Evolutionary conservation across 2,329 filamentous ascomycete species (phyloP).

Genomic region (Camptophora hylomeconis): DNA sequence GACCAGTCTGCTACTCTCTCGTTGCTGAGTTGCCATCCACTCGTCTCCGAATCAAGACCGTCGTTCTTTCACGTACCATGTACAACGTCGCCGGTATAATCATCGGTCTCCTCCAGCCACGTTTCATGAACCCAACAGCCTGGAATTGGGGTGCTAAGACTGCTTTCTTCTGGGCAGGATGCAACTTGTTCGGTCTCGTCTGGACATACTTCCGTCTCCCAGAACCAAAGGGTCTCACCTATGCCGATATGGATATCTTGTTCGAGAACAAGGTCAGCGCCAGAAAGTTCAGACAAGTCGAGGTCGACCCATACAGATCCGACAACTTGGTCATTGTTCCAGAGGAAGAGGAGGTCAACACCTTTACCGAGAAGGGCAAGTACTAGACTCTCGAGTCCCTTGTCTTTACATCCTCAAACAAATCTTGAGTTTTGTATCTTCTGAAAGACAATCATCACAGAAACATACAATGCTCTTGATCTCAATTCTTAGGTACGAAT

Average conservation of each 20-base stretch:
- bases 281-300: conserved; percentile 24
- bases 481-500: too few species aligned
- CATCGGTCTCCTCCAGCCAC: conserved; percentile 23
- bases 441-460: too few species aligned
- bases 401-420: too few species aligned
- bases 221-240: conserved; percentile 26
- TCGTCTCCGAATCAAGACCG: conserved; percentile 39
- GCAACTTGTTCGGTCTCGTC: conserved; percentile 19
- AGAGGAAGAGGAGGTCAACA: conserved; percentile 11
- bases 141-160: conserved; percentile 25
- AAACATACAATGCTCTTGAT: too few species aligned
- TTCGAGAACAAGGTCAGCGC: conserved; percentile 27
- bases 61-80: conserved; percentile 36
- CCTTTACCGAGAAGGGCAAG: too few species aligned
- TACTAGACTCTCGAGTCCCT: too few species aligned
- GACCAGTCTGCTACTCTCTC: conserved; percentile 39
- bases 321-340: conserved; percentile 15
- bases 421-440: too few species aligned
- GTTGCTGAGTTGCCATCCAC: conserved; percentile 41
- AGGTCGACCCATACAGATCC: conserved; percentile 20
- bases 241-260: conserved; percentile 29
- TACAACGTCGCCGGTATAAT: conserved; percentile 37
- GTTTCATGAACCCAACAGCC: conserved; percentile 16
- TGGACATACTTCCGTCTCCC: conserved; percentile 31
- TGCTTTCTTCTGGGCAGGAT: conserved; percentile 29